Base-by-base conservation (phyloP, 371 early-diverging fungal genomes). In the Dinochytrium kinnereticum region DNA sequence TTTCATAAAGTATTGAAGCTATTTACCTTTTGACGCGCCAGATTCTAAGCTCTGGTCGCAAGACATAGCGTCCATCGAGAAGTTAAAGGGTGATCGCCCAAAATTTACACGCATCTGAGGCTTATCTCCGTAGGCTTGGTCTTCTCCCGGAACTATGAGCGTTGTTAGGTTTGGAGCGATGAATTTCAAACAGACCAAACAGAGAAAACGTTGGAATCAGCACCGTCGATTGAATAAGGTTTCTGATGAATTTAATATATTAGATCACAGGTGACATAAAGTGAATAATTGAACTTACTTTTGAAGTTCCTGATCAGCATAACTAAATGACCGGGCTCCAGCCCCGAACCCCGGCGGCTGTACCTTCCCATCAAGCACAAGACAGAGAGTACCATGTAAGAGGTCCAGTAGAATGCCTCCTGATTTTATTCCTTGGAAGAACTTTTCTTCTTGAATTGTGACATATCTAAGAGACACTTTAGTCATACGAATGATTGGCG, bases 391-490 rank as follows among this genome's bases (percentile, higher is more conserved):
- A 21, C 86, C 84, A 0, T 50, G 59, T 31, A 76, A 71, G 3
- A 87, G 31, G 74, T 87, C 85, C 0, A 82, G 72, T 0, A 87
- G 26, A 2, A 87, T 31, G 1, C 85, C 87, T 34, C 72, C 78
- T 2, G 86, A 83, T 64, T 77, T 76, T 15, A 76, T 50, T 1
- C 80, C 80, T 36, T 51, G 61, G 66, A 78, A 81, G n/a, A 73
- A 68, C 13, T 57, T 21, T 39, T 82, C 78, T 5, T 74, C 59
- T 34, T 57, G 21, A 21, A 59, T 15, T 3, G 31, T 61, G 33
- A 66, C 34, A 36, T 74, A 64, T 0, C 70, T 73, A 67, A 61
- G 59, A 15, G 1, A 19, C n/a, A n/a, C n/a, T n/a, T n/a, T n/a
- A 28, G 26, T 24, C 44, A 65, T 5, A 34, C 15, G 31, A 17